Percentiles rank a stretch among this genome's conserved stretches.
Conservation (phyloP, 257 asterid species). For the Ballota nigra region DNA sequence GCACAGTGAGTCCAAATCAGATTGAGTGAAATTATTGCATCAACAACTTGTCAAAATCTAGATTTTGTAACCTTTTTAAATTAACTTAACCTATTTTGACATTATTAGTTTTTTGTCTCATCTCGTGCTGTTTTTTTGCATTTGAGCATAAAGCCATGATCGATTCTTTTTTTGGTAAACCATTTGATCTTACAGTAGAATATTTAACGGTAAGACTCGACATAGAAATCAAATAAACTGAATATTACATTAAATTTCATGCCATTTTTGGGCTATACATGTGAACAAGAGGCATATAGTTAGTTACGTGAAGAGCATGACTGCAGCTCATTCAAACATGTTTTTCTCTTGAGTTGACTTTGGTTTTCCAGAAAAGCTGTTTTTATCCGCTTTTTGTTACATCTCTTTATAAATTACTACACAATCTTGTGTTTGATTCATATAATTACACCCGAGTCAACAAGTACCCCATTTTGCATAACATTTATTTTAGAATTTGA, state of each 20-base stretch:
- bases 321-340: background rate
- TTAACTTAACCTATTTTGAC: background rate
- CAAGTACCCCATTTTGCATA: no score
- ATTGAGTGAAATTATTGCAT: background rate
- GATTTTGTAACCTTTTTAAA: background rate
- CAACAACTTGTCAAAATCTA: background rate
- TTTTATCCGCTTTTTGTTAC: no score
- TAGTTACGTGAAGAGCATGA: background rate
- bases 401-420: no score
- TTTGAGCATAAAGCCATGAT: background rate
- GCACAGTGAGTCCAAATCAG: no score
- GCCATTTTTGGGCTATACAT: background rate
- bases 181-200: background rate
- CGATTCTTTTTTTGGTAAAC: background rate
- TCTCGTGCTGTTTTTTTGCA: background rate
- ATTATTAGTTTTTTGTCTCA: background rate
- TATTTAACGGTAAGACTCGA: background rate
- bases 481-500: no score
- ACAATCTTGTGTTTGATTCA: no score
- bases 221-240: background rate
- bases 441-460: no score
- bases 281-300: background rate
- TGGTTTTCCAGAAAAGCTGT: no score
- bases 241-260: background rate
- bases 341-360: no score